phyloP scores from a whole-genome alignment of 805 yeast genomes.

The Candida sithepensis region DNA sequence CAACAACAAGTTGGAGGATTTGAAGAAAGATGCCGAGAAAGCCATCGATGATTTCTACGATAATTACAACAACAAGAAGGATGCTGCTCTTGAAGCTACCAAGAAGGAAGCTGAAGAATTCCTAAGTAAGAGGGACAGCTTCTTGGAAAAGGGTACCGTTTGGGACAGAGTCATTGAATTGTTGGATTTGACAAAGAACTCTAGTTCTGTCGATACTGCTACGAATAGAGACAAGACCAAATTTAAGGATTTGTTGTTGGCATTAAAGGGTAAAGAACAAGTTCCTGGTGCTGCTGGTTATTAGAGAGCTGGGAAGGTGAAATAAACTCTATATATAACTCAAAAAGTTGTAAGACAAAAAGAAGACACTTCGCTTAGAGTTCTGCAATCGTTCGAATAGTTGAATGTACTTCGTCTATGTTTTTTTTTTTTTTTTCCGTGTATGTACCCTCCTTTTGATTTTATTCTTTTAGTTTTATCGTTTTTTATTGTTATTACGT shows the following conservation, averaged over 20 bases:
- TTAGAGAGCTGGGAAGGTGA: too few relatives aligned
- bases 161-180: conserved; percentile 57
- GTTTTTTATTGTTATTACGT: too few relatives aligned
- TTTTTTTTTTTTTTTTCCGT: too few relatives aligned
- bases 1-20: conserved; percentile 56
- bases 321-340: too few relatives aligned
- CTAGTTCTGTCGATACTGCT: conserved; percentile 30
- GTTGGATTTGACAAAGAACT: conserved; percentile 33
- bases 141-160: conserved; percentile 44
- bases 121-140: conserved; percentile 68
- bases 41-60: conserved; percentile 91
- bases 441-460: too few relatives aligned
- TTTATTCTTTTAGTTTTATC: too few relatives aligned
- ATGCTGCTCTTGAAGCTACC: conserved; percentile 59
- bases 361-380: too few relatives aligned
- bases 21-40: conserved; percentile 72
- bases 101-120: conserved; percentile 68
- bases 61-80: conserved; percentile 81
- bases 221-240: conserved; percentile 47
- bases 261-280: conserved; percentile 51
- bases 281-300: conserved; percentile 59
- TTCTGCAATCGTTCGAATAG: too few relatives aligned
- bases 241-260: conserved; percentile 47
- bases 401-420: too few relatives aligned
- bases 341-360: too few relatives aligned